Conservation (phyloP, 1,284 basidiomycete species). For the Cutaneotrichosporon sp. region DNA sequence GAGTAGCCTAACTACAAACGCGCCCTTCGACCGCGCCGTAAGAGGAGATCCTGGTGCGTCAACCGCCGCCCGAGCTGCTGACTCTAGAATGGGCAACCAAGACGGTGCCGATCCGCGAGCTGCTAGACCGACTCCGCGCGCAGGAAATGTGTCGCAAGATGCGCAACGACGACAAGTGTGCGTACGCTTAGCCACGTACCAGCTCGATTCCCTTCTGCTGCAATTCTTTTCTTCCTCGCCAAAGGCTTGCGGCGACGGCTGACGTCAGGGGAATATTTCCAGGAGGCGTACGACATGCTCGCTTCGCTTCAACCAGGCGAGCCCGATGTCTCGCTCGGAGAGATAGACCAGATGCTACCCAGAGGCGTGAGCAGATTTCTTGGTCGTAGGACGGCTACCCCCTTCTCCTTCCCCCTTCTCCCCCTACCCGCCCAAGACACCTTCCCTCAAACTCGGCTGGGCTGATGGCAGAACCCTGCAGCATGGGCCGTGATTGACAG, state of each 20-base stretch:
- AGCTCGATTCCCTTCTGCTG: not conserved
- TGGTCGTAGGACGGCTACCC: not conserved
- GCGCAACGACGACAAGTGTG: not conserved
- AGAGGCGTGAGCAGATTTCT: not conserved
- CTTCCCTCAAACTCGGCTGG: not conserved
- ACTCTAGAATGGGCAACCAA: not conserved
- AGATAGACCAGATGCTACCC: not conserved
- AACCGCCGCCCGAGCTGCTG: not conserved
- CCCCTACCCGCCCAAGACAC: too few relatives aligned
- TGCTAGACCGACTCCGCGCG: not conserved
- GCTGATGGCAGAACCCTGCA: not conserved
- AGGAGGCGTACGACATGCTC: not conserved
- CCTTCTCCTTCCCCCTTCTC: too few relatives aligned
- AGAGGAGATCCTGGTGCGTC: not conserved
- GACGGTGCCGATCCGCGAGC: not conserved
- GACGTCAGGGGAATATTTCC: not conserved
- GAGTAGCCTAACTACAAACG: not conserved
- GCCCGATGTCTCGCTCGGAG: not conserved
- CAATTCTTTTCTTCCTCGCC: not conserved
- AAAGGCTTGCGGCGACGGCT: not conserved
- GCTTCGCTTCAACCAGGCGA: not conserved
- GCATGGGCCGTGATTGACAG: not conserved
- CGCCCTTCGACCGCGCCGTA: not conserved
- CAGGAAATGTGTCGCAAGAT: not conserved
- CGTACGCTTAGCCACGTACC: not conserved